A percentile compares a stretch with the other conserved stretches of the same genome.
Conservation (phyloP, 2,329 filamentous ascomycete species). For the Diaporthe sp. region DNA sequence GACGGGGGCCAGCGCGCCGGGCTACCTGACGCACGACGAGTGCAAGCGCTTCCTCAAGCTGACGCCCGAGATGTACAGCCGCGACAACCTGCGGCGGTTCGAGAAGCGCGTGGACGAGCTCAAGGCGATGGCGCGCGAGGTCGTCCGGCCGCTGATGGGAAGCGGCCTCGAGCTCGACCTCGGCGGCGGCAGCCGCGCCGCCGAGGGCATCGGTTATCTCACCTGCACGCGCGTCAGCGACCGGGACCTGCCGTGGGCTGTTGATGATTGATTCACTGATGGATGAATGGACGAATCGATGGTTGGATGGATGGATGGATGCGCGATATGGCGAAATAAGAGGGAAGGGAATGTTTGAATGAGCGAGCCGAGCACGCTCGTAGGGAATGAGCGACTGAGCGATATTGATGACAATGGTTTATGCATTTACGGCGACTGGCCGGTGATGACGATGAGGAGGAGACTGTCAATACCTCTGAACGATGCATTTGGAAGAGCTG, state of each 20-base stretch:
- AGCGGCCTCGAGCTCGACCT: conserved; percentile 87
- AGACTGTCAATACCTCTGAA: conserved; percentile 3
- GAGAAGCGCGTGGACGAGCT: conserved; percentile 91
- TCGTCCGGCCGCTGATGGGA: conserved; percentile 87
- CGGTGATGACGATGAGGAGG: conserved; percentile 1
- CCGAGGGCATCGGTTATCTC: conserved; percentile 61
- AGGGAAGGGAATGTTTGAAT: conserved; percentile 6
- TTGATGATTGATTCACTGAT: conserved; percentile 49
- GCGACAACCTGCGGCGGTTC: conserved; percentile 88
- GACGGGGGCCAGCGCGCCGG: conserved; percentile 56
- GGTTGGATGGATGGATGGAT: background rate
- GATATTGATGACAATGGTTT: conserved; percentile 28
- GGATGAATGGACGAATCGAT: background rate
- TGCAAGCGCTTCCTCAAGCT: conserved; percentile 92
- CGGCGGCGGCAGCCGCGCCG: conserved; percentile 58
- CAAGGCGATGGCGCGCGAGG: conserved; percentile 84
- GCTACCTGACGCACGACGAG: conserved; percentile 86
- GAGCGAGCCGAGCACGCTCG: background rate
- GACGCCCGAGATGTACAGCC: conserved; percentile 83
- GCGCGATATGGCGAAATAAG: background rate
- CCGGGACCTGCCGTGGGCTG: conserved; percentile 64
- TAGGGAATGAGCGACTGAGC: background rate
- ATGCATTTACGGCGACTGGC: conserved; percentile 7
- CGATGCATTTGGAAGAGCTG: conserved; percentile 17
- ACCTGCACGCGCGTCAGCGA: conserved; percentile 65